Conservation (phyloP, 352 stramenopile genomes). For the Globisporangium takayamanum region DNA sequence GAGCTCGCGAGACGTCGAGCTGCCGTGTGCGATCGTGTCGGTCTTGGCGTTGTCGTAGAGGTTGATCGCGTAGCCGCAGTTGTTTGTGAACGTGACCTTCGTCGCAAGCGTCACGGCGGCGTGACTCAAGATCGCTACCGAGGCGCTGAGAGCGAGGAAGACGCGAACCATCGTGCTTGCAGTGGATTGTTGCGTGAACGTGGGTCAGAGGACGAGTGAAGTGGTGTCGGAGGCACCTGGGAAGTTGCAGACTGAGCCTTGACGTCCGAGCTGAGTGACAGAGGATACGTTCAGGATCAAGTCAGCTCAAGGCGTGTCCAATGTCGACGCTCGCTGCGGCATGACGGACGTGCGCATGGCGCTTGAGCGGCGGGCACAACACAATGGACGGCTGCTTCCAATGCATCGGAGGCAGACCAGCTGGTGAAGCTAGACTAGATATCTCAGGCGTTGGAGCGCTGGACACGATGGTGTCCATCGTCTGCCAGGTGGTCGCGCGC, state of each 20-base stretch:
- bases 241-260: constrained; percentile 9
- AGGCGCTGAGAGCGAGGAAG: constrained; percentile 31
- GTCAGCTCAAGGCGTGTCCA: not conserved
- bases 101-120: constrained; percentile 24
- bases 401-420: not conserved
- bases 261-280: not conserved
- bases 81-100: constrained; percentile 47
- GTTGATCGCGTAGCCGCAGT: constrained; percentile 36
- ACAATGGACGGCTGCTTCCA: not conserved
- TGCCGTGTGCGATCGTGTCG: constrained; percentile 29
- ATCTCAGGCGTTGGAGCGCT: not conserved
- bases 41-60: constrained; percentile 52
- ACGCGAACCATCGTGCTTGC: constrained; percentile 29
- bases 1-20: constrained; percentile 30
- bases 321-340: not conserved
- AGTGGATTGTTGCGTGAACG: not conserved
- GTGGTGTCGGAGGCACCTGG: constrained; percentile 5
- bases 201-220: not conserved
- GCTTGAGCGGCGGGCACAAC: not conserved
- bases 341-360: too few species aligned
- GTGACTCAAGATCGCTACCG: constrained; percentile 22
- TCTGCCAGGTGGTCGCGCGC: too few species aligned
- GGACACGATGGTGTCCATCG: not conserved
- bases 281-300: not conserved
- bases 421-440: not conserved